Conservation (phyloP, 352 stramenopile species). For the Phytopythium vexans region DNA sequence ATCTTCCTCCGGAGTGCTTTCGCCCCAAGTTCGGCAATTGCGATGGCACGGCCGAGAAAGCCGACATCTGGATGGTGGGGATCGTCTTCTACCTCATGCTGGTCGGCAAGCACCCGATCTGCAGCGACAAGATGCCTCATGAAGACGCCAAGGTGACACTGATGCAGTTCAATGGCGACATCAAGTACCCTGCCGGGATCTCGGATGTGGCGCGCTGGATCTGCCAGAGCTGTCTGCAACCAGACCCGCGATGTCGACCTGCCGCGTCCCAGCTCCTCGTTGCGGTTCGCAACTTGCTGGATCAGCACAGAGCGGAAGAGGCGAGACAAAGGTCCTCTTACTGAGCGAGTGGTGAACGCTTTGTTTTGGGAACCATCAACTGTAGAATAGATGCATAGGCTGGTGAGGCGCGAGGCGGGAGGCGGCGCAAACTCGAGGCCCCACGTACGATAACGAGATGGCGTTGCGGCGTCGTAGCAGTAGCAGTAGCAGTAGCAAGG, state of each 20-base stretch:
- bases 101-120: constrained; percentile 74
- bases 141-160: constrained; percentile 39
- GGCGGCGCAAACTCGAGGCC: neutral
- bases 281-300: constrained; percentile 35
- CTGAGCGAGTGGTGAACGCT: constrained; percentile 23
- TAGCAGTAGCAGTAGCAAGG: neutral
- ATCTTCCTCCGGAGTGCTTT: constrained; percentile 75
- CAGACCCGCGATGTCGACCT: constrained; percentile 57
- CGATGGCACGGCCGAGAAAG: constrained; percentile 70
- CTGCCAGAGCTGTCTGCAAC: constrained; percentile 63
- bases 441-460: constrained; percentile 3
- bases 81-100: constrained; percentile 78
- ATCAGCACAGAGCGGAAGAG: constrained; percentile 23
- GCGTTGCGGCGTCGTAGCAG: neutral
- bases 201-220: constrained; percentile 65
- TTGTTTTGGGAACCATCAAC: constrained; percentile 16
- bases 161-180: constrained; percentile 25
- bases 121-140: constrained; percentile 51
- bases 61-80: constrained; percentile 82
- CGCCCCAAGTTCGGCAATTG: constrained; percentile 46
- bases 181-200: constrained; percentile 37
- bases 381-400: constrained; percentile 52
- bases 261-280: constrained; percentile 61
- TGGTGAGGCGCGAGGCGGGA: constrained; percentile 4
- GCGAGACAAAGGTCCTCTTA: constrained; percentile 19